Base-by-base conservation (phyloP, 208 protist genomes). In the Leishmania braziliensis region DNA sequence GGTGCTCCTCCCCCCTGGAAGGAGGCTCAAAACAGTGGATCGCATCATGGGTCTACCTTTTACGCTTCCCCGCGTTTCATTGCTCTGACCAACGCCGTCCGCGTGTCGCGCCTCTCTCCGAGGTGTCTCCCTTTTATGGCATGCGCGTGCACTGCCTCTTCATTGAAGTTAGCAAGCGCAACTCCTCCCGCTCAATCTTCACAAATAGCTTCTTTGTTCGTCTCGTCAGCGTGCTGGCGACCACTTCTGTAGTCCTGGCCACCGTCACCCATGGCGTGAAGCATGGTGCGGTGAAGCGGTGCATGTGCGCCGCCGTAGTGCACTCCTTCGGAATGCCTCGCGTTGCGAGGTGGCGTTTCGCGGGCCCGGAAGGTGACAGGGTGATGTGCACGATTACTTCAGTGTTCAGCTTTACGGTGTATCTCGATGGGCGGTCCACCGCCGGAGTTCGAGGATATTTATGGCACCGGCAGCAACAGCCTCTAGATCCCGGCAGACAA, bases 381-480 rank as follows among this genome's bases (percentile, higher is more conserved):
- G 76, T 89, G 66, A 6, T 3, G 43, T 46, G 4, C 83, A 87
- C 73, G 84, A 97, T 79, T 97, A 89, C 82, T 60, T 89, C 71
- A 86, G 96, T 69, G 96, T 96, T 62, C 96, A 98, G 90, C 98
- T 98, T 86, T 98, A 91, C 84, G 96, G 94, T 70, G 86, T 36
- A 94, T 98, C 72, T 88, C 88, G 18, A 93, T 98, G 56, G 97
- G 97, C 79, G 98, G 88, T n/a, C 96, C 97, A 43, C 50, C 81
- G 50, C 96, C 98, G 90, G 73, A 89, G 53, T 98, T 98, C 82
- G 80, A 89, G 69, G 95, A 98, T 54, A 81, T 95, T 46, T 93
- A 86, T 79, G 91, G 93, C 85, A 95, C 91, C 39, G 91, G 90
- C 51, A 92, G 89, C 82, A 91, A 81, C 81, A 93, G 93, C 84